Evolutionary conservation across 1,284 basidiomycete species (phyloP), one percentile per base, ranked within the genome.

Genomic region (Malassezia caprae): DNA sequence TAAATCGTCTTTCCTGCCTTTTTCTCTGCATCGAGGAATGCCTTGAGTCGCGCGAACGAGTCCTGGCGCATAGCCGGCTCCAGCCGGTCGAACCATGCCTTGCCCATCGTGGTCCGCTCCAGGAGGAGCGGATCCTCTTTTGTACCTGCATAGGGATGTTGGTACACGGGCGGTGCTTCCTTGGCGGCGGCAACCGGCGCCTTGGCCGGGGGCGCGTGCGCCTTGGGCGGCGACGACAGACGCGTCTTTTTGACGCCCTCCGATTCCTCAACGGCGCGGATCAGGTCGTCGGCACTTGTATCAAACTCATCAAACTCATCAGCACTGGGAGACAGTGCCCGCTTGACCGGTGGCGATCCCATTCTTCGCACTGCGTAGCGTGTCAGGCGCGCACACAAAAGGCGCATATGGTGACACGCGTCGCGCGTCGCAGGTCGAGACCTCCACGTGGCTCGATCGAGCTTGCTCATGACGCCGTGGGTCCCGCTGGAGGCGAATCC

Each of bases 401-500:
- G 45, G n/a, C 23, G 32, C 46, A 35, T 48, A 17, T 34, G 46
- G 34, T 34, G 46, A 24, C 13, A 21, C 46, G 46, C 46, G 46
- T 48, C 46, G 21, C 46, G 34, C n/a, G 31, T 26, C 34, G 46
- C 23, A 4, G 21, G 39, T 13, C 39, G 39, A 11, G 8, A 13
- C 24, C 41, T 43, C 23, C 41, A 43, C 41, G 41, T 43, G 41
- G 27, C 41, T 5, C 4, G 7, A 3, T 13, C 4, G 24, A 12
- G 11, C 35, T 27, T 17, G 37, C 48, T 24, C 32, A 55, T 53
- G 51, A 7, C 51, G 28, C 26, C 49, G 50, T 75, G 73, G 73
- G 68, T 75, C 1, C 73, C 73, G 11, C 59, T 75, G 35, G 73
- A 75, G 48, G 68, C 72, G 26, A 73, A 75, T 48, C 73, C 73